Base-by-base conservation (phyloP, 164 flowering plant genomes). In the Brasenia schreberi region DNA sequence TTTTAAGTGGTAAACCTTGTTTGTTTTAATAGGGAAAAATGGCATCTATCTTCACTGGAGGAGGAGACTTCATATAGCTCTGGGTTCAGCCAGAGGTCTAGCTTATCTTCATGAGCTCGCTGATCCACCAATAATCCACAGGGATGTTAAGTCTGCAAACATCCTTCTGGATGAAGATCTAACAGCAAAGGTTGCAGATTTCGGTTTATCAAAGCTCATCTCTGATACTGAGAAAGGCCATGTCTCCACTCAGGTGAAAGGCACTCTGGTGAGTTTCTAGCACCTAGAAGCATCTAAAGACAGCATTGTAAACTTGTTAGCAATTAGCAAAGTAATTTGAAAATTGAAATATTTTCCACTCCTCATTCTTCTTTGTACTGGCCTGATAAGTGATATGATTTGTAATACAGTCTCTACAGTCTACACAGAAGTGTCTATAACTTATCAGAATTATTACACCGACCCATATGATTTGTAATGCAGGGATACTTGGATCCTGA, bases 401-500 rank as follows among this genome's bases (percentile, higher is more conserved):
- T 33, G 39, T 33, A 33, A 33, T 33, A 33, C 39, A 33, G 39
- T 3, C 39, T 33, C 39, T 33, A 33, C 39, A 33, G 39, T 33
- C 39, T 33, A 33, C 39, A 33, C 39, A 33, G 39, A 33, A 33
- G 39, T 33, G n/a, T n/a, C n/a, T n/a, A n/a, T n/a, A n/a, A n/a
- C n/a, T n/a, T n/a, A n/a, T n/a, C n/a, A n/a, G n/a, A n/a, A n/a
- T n/a, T n/a, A n/a, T n/a, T n/a, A n/a, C n/a, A n/a, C n/a, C n/a
- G n/a, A n/a, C n/a, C n/a, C n/a, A 2, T 33, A 33, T 33, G 39
- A 33, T 33, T 33, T 33, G 39, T 33, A 33, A 33, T 33, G 73
- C 73, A 86, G 91, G 92, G 92, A 18, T 87, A 85, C 72, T 69
- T 87, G 82, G 92, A 87, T 79, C 92, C 87, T 27, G 92, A 87